Percentiles rank a stretch among this genome's conserved stretches.
These are phyloP conservation scores for Euphrasia arctica DNA, from an alignment of 305 asterid genomes.

Conservation along the genomic window DNA sequence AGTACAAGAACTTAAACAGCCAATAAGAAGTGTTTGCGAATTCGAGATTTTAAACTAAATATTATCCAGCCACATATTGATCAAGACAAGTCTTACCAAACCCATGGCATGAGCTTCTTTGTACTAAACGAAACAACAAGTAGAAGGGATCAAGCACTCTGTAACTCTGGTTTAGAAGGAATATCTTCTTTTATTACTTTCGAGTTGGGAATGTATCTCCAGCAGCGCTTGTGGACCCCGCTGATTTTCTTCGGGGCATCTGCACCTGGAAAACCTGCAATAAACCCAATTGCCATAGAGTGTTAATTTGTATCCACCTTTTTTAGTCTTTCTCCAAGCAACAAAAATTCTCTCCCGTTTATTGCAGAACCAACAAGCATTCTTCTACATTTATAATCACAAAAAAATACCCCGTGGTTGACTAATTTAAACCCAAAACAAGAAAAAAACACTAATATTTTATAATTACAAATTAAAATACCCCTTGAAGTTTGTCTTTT, in stretches of 20 bases:
- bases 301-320: neutral
- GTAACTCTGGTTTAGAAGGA: constrained; percentile 25
- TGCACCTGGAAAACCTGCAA: constrained; percentile 36
- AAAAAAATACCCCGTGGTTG: neutral
- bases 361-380: no score
- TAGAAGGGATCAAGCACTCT: constrained; percentile 19
- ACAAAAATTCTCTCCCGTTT: neutral
- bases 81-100: constrained; percentile 12
- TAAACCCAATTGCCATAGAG: constrained; percentile 7
- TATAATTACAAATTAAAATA: neutral
- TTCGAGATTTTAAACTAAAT: constrained; percentile 14
- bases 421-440: neutral
- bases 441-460: neutral
- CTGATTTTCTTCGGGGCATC: constrained; percentile 46
- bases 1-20: neutral
- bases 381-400: neutral
- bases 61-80: constrained; percentile 8
- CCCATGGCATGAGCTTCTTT: constrained; percentile 6
- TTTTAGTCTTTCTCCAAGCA: neutral
- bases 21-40: constrained; percentile 1
- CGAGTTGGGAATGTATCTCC: constrained; percentile 36
- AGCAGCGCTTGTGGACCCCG: constrained; percentile 48
- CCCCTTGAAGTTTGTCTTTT: neutral
- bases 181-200: constrained; percentile 28
- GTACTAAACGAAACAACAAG: constrained; percentile 19